Conservation (phyloP, 768 basidiomycete genomes). For the Sistotremastrum niveocremeum region DNA sequence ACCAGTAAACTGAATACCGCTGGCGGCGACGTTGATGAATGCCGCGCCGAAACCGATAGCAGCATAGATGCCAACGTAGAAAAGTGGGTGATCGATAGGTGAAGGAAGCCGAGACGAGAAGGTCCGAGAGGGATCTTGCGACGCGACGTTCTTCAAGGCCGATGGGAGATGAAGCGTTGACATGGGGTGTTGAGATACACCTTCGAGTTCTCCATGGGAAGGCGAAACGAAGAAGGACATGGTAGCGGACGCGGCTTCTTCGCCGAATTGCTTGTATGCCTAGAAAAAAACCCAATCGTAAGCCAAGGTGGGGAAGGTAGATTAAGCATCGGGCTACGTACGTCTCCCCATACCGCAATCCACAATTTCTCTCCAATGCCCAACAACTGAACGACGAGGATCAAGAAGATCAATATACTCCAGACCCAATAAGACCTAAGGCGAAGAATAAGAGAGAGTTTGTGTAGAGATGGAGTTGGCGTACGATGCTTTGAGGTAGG, state of each 20-base stretch:
- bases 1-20: slow-evolving; percentile 46
- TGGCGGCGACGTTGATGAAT: slow-evolving; percentile 30
- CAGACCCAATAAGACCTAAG: slow-evolving; percentile 9
- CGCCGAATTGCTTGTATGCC: not conserved
- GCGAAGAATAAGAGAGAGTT: slow-evolving; percentile 9
- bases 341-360: slow-evolving; percentile 25
- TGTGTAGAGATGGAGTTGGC: slow-evolving; percentile 19
- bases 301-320: not conserved
- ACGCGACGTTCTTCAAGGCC: no score
- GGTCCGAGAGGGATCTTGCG: not conserved
- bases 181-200: not conserved
- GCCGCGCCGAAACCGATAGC: slow-evolving; percentile 41
- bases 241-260: not conserved
- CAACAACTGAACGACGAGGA: slow-evolving; percentile 3
- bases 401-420: slow-evolving; percentile 5
- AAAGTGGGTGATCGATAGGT: slow-evolving; percentile 48
- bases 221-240: not conserved
- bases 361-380: slow-evolving; percentile 13
- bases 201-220: slow-evolving; percentile 1
- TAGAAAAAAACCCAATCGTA: not conserved
- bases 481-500: slow-evolving; percentile 61
- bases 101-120: slow-evolving; percentile 9
- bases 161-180: not conserved
- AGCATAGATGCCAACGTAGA: slow-evolving; percentile 59
- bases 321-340: slow-evolving; percentile 3